Evolutionary conservation across 345 rosid genomes (phyloP).

Genomic region (Euphorbia peplus): DNA sequence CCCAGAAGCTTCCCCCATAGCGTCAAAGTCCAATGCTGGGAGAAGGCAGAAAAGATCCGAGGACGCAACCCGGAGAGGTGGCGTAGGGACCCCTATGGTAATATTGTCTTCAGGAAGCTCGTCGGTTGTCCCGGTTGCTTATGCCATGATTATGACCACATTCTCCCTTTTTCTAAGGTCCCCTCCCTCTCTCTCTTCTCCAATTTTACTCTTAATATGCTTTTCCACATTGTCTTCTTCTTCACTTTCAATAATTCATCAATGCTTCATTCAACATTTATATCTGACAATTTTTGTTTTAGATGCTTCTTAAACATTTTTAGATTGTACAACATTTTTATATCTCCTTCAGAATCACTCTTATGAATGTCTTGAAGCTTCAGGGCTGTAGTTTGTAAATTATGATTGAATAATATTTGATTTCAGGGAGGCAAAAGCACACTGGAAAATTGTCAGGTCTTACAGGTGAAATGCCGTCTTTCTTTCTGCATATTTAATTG

Average conservation of each 20-base stretch:
- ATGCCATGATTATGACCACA: conserved; percentile 96
- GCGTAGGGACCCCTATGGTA: conserved; percentile 82
- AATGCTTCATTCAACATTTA: not conserved
- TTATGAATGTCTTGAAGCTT: not conserved
- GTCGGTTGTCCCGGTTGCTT: conserved; percentile 95
- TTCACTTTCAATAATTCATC: not conserved
- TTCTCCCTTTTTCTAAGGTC: conserved; percentile 93
- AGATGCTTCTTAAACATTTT: conserved; percentile 4
- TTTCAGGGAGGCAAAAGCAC: conserved; percentile 95
- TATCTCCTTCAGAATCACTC: not conserved
- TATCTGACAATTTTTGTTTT: not conserved
- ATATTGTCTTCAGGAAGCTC: conserved; percentile 80
- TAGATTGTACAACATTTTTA: not conserved
- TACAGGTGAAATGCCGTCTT: conserved; percentile 55
- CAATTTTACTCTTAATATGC: not conserved
- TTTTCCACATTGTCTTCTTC: not conserved
- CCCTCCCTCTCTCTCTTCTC: not conserved
- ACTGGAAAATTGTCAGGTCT: conserved; percentile 87
- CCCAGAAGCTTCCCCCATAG: conserved; percentile 82
- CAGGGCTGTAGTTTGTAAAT: not conserved
- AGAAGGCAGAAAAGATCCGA: conserved; percentile 79
- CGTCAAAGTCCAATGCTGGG: conserved; percentile 97
- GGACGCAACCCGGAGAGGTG: conserved; percentile 87
- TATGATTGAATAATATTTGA: conserved; percentile 1
- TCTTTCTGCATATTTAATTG: not conserved